Base-by-base conservation (phyloP, 805 yeast genomes). In the Barnettozyma sucrosica region DNA sequence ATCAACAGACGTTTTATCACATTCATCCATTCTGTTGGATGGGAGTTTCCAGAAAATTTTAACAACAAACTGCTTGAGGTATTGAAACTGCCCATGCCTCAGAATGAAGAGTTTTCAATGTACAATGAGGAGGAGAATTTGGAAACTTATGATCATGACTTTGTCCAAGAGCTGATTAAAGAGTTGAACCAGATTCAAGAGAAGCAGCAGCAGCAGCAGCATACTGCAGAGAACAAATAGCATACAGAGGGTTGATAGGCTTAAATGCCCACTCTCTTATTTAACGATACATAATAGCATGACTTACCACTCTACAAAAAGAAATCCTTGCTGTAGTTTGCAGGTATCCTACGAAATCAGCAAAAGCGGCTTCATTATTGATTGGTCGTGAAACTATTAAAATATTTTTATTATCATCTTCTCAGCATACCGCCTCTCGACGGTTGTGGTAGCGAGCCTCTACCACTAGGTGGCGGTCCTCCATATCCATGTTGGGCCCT, bases 391-490 rank as follows among this genome's bases (percentile, higher is more conserved):
- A 16, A 28, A 28, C 16, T 28, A 28, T 28, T 4, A 28, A 28
- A 28, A n/a, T n/a, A n/a, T n/a, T 28, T 4, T 28, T 16, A 16
- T 28, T 21, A 20, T 37, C 36, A 55, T 44, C 61, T 49, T 54
- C 59, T 56, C 47, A 59, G 40, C 16, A 46, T 48, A 36, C 63
- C 63, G 40, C 55, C 52, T 44, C 63, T 51, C 2, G 59, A 48
- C 11, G 63, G 63, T 20, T 46, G 50, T 25, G 62, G 61, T 11
- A 50, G 36, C n/a, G 42, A 26, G 3, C 46, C 48, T 4, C 34
- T 8, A 30, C 33, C 37, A 18, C 11, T 34, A 10, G 13, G 41
- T 19, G 26, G 26, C 18, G 41, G 37, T 23, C 41, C 18, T n/a
- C 26, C 18, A 23, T 37, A 21, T 6, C 26, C 16, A 4, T 23